Percentiles rank a stretch among this genome's conserved stretches.
These are phyloP conservation scores for Cladorrhinum samala DNA, from an alignment of 495 filamentous ascomycete genomes.

Conservation along the genomic window DNA sequence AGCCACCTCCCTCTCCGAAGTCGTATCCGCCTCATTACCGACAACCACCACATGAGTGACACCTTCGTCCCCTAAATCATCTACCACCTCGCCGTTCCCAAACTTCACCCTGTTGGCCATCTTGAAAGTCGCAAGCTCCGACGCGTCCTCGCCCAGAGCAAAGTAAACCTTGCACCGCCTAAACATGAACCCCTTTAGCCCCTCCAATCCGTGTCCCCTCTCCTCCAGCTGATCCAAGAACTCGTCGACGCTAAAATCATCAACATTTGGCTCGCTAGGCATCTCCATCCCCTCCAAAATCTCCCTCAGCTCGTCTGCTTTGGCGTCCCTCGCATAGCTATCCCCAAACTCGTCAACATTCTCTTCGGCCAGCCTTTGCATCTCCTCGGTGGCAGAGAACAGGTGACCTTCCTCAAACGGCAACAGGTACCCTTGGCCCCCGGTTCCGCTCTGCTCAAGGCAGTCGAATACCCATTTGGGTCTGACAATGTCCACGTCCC, in stretches of 20 bases:
- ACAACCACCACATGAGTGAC: conserved; percentile 65
- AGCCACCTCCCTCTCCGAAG: conserved; percentile 27
- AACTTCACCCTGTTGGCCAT: conserved; percentile 52
- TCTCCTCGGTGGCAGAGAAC: conserved; percentile 34
- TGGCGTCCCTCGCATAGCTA: conserved; percentile 72
- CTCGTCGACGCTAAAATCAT: conserved; percentile 29
- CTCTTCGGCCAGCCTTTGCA: conserved; percentile 22
- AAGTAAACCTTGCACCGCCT: conserved; percentile 53
- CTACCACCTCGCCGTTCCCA: conserved; percentile 51
- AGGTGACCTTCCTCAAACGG: conserved; percentile 48
- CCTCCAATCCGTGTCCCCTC: conserved; percentile 44
- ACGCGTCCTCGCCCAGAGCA: conserved; percentile 15
- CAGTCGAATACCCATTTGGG: conserved; percentile 85
- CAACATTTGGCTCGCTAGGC: conserved; percentile 4
- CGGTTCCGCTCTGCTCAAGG: conserved; percentile 57
- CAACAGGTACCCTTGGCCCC: conserved; percentile 50
- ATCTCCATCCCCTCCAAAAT: conserved; percentile 45
- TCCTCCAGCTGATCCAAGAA: conserved; percentile 52
- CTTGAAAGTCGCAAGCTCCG: conserved; percentile 19
- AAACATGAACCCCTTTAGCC: conserved; percentile 62
- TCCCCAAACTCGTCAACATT: conserved; percentile 75
- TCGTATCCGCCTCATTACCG: conserved; percentile 21
- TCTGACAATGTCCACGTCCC: conserved; percentile 62
- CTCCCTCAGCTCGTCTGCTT: conserved; percentile 55
- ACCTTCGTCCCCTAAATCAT: conserved; percentile 38